phyloP scores from a whole-genome alignment of 192 early-diverging fungal genomes.

The Chytriomyces confervae region DNA sequence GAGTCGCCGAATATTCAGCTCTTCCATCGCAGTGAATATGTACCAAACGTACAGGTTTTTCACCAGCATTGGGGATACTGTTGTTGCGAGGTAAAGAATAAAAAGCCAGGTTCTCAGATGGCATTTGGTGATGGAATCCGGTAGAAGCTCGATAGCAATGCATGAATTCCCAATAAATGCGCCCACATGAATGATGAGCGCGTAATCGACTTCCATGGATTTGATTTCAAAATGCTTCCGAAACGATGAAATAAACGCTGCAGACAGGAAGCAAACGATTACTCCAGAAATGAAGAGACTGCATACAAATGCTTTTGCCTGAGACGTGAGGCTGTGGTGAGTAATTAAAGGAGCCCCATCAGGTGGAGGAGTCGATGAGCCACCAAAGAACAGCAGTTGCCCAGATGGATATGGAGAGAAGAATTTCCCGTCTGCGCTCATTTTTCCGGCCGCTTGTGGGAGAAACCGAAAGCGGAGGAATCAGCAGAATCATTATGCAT shows the following conservation, averaged over 20 bases:
- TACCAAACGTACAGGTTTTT: conserved; percentile 21
- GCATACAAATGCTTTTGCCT: neutral
- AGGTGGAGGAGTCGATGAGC: neutral
- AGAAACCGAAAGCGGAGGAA: neutral
- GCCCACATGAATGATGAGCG: neutral
- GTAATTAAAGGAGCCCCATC: neutral
- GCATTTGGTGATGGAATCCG: neutral
- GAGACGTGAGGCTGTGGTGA: neutral
- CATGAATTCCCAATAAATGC: neutral
- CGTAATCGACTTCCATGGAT: neutral
- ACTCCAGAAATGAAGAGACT: neutral
- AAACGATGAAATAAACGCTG: neutral
- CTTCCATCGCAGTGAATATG: conserved; percentile 7
- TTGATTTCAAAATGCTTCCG: neutral
- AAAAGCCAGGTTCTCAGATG: neutral
- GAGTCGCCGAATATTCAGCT: neutral
- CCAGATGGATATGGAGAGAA: conserved; percentile 1
- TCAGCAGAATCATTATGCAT: neutral
- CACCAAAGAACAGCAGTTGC: conserved; percentile 12
- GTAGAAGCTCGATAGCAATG: neutral
- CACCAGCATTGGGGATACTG: neutral
- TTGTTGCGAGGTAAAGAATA: neutral
- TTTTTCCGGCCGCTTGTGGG: conserved; percentile 15
- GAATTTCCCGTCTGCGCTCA: neutral
- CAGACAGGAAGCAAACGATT: neutral